These are phyloP conservation scores for Ogataea wickerhamii DNA, from an alignment of 805 yeast species.

Conservation along the genomic window DNA sequence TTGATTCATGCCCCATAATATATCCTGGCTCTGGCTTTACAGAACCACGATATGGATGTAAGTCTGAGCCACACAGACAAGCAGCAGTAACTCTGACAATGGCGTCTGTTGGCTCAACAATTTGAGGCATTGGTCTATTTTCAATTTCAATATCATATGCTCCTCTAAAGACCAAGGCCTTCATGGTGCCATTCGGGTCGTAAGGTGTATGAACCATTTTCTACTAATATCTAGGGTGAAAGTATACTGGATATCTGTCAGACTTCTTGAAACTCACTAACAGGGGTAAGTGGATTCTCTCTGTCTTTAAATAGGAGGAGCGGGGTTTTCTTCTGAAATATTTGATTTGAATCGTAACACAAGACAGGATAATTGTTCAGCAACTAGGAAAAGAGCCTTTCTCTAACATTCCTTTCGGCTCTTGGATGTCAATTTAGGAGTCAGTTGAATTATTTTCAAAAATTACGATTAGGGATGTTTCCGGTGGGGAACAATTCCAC, in stretches of 20 bases:
- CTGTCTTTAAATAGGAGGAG: no score
- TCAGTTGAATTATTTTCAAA: neutral
- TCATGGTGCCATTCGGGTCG: conserved; percentile 33
- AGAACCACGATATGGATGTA: conserved; percentile 54
- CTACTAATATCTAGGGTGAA: no score
- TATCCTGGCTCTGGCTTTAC: conserved; percentile 46
- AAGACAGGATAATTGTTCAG: no score
- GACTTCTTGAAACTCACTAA: no score
- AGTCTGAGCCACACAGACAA: conserved; percentile 54
- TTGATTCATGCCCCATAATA: conserved; percentile 34
- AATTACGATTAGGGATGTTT: no score
- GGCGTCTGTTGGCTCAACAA: conserved; percentile 39
- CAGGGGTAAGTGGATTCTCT: no score
- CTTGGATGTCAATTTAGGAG: neutral
- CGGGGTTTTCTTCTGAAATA: no score
- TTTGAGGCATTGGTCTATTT: conserved; percentile 37
- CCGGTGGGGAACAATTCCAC: no score
- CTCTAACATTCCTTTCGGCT: no score
- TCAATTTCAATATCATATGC: conserved; percentile 40
- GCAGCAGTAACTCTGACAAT: conserved; percentile 45
- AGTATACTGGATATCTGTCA: no score
- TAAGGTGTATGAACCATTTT: conserved; percentile 4
- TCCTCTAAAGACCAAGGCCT: conserved; percentile 48
- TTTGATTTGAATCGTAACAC: no score
- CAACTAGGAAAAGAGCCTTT: no score